Percentiles rank a stretch among this genome's conserved stretches.
These are phyloP conservation scores for Amanita polypyramis DNA, from an alignment of 768 basidiomycete species.

Conservation along the genomic window DNA sequence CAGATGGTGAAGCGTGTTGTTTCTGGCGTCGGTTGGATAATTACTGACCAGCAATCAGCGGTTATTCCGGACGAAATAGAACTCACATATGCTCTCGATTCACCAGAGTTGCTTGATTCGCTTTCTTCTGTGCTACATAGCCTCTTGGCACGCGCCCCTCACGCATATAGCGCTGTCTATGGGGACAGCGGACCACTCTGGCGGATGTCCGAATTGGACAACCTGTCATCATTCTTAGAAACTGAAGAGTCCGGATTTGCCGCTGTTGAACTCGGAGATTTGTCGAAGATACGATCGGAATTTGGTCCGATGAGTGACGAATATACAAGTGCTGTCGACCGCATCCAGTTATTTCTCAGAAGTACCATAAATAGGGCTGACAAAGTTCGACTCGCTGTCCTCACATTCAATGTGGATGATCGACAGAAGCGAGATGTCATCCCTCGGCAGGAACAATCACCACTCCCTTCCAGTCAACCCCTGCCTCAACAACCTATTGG, in stretches of 20 bases:
- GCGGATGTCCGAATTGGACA: slow-evolving; percentile 19
- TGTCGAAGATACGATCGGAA: slow-evolving; percentile 34
- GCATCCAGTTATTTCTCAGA: slow-evolving; percentile 39
- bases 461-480: slow-evolving; percentile 31
- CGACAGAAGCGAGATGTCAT: slow-evolving; percentile 26
- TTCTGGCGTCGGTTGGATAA: neutral
- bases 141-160: slow-evolving; percentile 46
- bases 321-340: slow-evolving; percentile 34
- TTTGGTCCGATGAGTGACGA: slow-evolving; percentile 44
- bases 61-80: slow-evolving; percentile 43
- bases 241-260: slow-evolving; percentile 46
- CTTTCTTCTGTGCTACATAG: slow-evolving; percentile 45
- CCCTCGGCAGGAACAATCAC: slow-evolving; percentile 34
- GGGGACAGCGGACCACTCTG: slow-evolving; percentile 20
- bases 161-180: slow-evolving; percentile 46
- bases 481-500: slow-evolving; percentile 44
- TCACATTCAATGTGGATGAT: slow-evolving; percentile 32
- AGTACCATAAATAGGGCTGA: slow-evolving; percentile 25
- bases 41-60: slow-evolving; percentile 25
- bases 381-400: slow-evolving; percentile 37
- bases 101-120: slow-evolving; percentile 24
- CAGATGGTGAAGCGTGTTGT: slow-evolving; percentile 31
- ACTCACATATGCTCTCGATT: slow-evolving; percentile 35
- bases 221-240: slow-evolving; percentile 43
- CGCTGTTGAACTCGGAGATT: slow-evolving; percentile 45